A percentile compares a stretch with the other conserved stretches of the same genome.
Evolutionary conservation across 441 rosid species (phyloP).

Genomic region (Flueggea neowawraea): DNA sequence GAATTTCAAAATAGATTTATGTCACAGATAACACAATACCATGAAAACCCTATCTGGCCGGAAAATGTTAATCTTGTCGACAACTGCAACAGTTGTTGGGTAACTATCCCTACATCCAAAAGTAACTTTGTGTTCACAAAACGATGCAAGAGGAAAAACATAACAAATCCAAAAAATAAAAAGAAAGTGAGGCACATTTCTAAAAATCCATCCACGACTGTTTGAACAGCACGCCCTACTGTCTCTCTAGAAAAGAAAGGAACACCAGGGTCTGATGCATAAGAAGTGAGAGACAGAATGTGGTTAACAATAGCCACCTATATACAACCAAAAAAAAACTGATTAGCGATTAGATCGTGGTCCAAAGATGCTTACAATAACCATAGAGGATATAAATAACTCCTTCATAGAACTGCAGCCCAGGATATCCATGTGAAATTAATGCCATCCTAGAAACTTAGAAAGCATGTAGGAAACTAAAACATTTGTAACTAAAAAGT

Average conservation of each 20-base stretch:
- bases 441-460: too few relatives aligned
- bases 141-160: conserved; percentile 9
- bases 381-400: too few relatives aligned
- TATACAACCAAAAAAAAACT: conserved; percentile 13
- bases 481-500: too few relatives aligned
- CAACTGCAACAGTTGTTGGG: conserved; percentile 44
- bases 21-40: conserved; percentile 35
- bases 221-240: conserved; percentile 62
- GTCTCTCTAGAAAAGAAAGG: conserved; percentile 75
- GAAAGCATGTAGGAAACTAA: too few relatives aligned
- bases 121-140: conserved; percentile 11
- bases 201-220: conserved; percentile 94
- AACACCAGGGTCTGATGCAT: conserved; percentile 58
- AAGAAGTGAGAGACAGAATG: conserved; percentile 72
- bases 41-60: conserved; percentile 97
- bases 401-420: too few relatives aligned
- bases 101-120: conserved; percentile 53
- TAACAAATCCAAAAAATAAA: conserved; percentile 14
- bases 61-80: conserved; percentile 87
- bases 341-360: conserved; percentile 5
- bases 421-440: too few relatives aligned
- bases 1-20: conserved; percentile 9
- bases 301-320: conserved; percentile 94
- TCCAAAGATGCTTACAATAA: background rate
- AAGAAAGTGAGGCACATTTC: conserved; percentile 51